These are phyloP conservation scores for Xylaria nigripes DNA, from an alignment of 495 filamentous ascomycete species.

Conservation along the genomic window DNA sequence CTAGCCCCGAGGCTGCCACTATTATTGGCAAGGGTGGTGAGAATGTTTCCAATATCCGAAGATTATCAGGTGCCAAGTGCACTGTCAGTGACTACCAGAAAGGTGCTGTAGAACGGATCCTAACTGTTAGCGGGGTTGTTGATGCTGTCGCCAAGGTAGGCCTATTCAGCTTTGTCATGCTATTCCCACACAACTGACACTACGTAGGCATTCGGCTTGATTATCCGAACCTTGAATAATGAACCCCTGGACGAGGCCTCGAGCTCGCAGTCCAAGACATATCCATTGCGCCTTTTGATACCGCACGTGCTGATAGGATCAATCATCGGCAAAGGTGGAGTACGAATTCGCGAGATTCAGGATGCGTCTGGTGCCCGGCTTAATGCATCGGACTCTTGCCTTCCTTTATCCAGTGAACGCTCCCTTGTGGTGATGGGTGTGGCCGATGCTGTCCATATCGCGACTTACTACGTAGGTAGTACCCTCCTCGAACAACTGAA, in stretches of 20 bases:
- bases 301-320: slow-evolving; percentile 96
- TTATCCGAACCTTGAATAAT: slow-evolving; percentile 96
- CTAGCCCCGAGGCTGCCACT: slow-evolving; percentile 92
- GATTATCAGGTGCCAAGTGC: slow-evolving; percentile 89
- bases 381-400: slow-evolving; percentile 89
- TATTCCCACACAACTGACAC: slow-evolving; percentile 10
- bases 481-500: slow-evolving; percentile 94
- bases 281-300: slow-evolving; percentile 88
- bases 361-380: slow-evolving; percentile 93
- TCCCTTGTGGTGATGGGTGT: slow-evolving; percentile 92
- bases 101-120: slow-evolving; percentile 90
- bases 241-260: slow-evolving; percentile 76
- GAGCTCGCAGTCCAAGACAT: slow-evolving; percentile 89
- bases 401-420: slow-evolving; percentile 88
- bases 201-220: slow-evolving; percentile 84
- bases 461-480: slow-evolving; percentile 94
- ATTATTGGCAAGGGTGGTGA: slow-evolving; percentile 98
- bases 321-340: slow-evolving; percentile 94
- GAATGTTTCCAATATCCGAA: slow-evolving; percentile 91
- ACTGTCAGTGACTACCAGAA: slow-evolving; percentile 97
- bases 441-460: slow-evolving; percentile 93
- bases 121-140: slow-evolving; percentile 91
- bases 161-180: slow-evolving; percentile 17
- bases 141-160: slow-evolving; percentile 93
- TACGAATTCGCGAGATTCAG: slow-evolving; percentile 95